A percentile compares a stretch with the other conserved stretches of the same genome.
Evolutionary conservation across 2,329 filamentous ascomycete genomes (phyloP).

Genomic region (Xylaria sp.): DNA sequence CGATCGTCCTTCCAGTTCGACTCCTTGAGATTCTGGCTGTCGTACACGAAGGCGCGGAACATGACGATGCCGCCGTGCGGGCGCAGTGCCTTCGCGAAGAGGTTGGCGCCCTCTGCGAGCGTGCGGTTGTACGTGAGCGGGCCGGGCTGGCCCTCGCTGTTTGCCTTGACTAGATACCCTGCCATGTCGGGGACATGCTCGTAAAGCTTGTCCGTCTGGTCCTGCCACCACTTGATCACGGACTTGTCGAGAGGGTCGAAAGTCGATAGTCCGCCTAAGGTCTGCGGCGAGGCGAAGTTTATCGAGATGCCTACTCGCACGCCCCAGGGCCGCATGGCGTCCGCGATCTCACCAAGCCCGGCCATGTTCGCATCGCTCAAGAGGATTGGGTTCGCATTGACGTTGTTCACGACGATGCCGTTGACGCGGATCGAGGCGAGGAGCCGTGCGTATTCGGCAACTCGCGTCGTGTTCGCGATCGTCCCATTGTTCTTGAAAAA

Average conservation of each 20-base stretch:
- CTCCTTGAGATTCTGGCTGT: conserved; percentile 63
- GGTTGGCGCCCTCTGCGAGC: conserved; percentile 73
- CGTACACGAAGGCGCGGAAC: conserved; percentile 79
- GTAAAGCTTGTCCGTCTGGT: conserved; percentile 70
- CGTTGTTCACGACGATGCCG: conserved; percentile 75
- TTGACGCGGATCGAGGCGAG: conserved; percentile 75
- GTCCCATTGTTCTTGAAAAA: conserved; percentile 71
- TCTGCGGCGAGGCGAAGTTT: conserved; percentile 73
- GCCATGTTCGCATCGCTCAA: conserved; percentile 67
- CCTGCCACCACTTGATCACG: conserved; percentile 72
- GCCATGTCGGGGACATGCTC: conserved; percentile 71
- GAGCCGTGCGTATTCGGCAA: conserved; percentile 71
- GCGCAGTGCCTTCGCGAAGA: conserved; percentile 70
- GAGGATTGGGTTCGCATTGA: conserved; percentile 72
- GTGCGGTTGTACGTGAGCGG: conserved; percentile 77
- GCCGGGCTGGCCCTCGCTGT: conserved; percentile 77
- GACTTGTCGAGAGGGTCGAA: conserved; percentile 72
- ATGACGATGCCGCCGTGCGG: conserved; percentile 72
- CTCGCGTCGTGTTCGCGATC: conserved; percentile 68
- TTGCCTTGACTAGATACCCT: conserved; percentile 77
- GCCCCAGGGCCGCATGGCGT: conserved; percentile 74
- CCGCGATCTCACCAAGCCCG: conserved; percentile 70
- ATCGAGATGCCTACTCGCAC: conserved; percentile 73
- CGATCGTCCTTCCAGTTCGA: conserved; percentile 73
- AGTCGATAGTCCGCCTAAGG: conserved; percentile 65